Evolutionary conservation across 148 eudicot species (phyloP).

Genomic region (Fagopyrum homotropicum): DNA sequence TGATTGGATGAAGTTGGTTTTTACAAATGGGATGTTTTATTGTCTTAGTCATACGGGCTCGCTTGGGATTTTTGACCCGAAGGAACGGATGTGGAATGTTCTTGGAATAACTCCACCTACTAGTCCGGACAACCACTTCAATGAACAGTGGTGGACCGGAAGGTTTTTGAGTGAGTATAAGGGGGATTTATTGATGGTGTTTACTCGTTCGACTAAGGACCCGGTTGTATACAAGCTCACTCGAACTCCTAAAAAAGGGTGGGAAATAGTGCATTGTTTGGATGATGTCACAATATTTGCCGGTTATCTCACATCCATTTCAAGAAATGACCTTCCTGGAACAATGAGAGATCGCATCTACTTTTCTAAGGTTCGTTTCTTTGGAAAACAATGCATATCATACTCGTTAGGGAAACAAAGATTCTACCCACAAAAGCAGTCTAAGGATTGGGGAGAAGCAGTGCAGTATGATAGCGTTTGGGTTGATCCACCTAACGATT

Average conservation of each 20-base stretch:
- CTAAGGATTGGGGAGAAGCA: slow-evolving; percentile 82
- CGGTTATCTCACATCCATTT: slow-evolving; percentile 58
- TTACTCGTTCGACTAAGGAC: slow-evolving; percentile 57
- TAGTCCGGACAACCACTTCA: slow-evolving; percentile 55
- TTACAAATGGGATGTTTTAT: slow-evolving; percentile 53
- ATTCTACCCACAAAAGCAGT: slow-evolving; percentile 72
- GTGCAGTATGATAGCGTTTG: slow-evolving; percentile 73
- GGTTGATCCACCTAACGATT: slow-evolving; percentile 68
- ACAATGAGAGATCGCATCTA: slow-evolving; percentile 62
- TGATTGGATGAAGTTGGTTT: slow-evolving; percentile 72
- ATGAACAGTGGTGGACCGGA: slow-evolving; percentile 74
- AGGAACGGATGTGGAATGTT: slow-evolving; percentile 52
- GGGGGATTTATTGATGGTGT: slow-evolving; percentile 56
- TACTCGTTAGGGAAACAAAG: slow-evolving; percentile 53
- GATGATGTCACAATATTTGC: slow-evolving; percentile 67
- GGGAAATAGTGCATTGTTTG: slow-evolving; percentile 54
- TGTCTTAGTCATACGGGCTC: slow-evolving; percentile 77
- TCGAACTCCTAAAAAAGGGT: slow-evolving; percentile 42
- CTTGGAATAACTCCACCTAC: slow-evolving; percentile 67
- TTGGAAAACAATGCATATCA: slow-evolving; percentile 65
- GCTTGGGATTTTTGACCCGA: slow-evolving; percentile 66
- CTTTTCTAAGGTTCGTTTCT: slow-evolving; percentile 73
- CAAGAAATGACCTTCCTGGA: slow-evolving; percentile 68
- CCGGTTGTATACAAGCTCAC: slow-evolving; percentile 61
- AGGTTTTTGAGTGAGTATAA: slow-evolving; percentile 65